Conservation (phyloP, 2,329 filamentous ascomycete species). For the Diaporthe helianthi region DNA sequence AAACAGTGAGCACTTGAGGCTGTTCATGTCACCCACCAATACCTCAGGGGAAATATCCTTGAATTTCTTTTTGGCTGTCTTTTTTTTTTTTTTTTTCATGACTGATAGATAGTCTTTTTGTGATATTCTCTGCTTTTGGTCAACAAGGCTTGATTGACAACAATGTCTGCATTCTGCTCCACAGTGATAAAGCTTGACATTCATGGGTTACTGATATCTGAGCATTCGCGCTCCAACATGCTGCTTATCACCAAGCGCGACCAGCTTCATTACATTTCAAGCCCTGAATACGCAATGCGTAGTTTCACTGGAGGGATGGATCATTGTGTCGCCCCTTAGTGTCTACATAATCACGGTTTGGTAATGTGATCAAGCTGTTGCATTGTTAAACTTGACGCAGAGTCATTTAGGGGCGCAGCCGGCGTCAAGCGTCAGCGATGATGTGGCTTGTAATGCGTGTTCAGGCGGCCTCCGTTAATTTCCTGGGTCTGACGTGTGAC, state of each 20-base stretch:
- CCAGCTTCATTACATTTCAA: not conserved
- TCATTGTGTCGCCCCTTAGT: not conserved
- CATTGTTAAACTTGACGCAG: not conserved
- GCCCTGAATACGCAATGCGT: too few relatives aligned
- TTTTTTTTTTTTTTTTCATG: not conserved
- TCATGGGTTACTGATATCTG: not conserved
- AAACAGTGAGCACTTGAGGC: slow-evolving; percentile 19
- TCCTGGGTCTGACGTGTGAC: not conserved
- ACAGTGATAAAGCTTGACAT: not conserved
- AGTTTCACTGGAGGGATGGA: not conserved
- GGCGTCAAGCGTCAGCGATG: not conserved
- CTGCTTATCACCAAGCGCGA: not conserved
- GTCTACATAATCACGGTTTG: not conserved
- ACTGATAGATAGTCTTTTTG: not conserved
- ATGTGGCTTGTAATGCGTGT: not conserved
- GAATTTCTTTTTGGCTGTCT: not conserved
- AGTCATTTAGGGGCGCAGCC: not conserved
- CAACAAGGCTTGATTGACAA: slow-evolving; percentile 41
- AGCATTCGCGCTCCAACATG: not conserved
- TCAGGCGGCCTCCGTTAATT: not conserved
- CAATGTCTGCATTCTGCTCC: slow-evolving; percentile 1
- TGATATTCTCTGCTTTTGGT: slow-evolving; percentile 27
- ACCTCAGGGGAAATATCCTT: not conserved
- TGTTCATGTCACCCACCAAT: slow-evolving; percentile 11
- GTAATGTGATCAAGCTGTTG: too few relatives aligned